Base-by-base conservation (phyloP, 306 rosid species). In the Adenanthera pavonina region DNA sequence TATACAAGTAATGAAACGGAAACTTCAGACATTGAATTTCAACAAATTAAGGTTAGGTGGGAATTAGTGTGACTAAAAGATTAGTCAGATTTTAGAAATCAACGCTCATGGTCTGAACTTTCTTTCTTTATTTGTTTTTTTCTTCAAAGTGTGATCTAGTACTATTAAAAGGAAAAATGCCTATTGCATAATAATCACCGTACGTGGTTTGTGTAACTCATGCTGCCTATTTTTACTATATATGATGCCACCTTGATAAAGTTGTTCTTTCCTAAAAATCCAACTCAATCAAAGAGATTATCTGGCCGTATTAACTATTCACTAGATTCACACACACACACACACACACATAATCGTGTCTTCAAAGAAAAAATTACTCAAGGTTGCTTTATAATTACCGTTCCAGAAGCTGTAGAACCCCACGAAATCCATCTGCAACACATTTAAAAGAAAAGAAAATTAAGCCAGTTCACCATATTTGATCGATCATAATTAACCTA, bases 361-460 rank as follows among this genome's bases (percentile, higher is more conserved):
- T 67, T 85, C 8, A 11, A 74, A 43, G 75, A 48, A 74, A 67
- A 34, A 59, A 54, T 13, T 56, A 54, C 33, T 47, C 17, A 48
- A 40, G 16, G 35, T 38, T 33, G 57, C 7, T 36, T 66, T n/a
- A 41, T 19, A 84, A 83, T 48, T 72, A 86, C 89, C 87, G 30
- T 88, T 88, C 87, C 89, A 83, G 77, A 83, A 85, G 66, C 35
- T 77, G 70, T 80, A 61, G 15, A 19, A 38, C 60, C 89, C 84
- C 83, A 77, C 47, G 57, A 85, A 80, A 17, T 88, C 80, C 91
- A 88, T 87, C 90, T 87, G 88, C 86, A 74, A 47, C 11, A 59
- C 12, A 80, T 35, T 20, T 10, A 3, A 70, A 3, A 48, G n/a
- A 14, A 61, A 25, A 14, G 13, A 38, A 40, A 44, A 30, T 11